Evolutionary conservation across 257 asterid genomes (phyloP).

Genomic region (Solanum tarapatanum): DNA sequence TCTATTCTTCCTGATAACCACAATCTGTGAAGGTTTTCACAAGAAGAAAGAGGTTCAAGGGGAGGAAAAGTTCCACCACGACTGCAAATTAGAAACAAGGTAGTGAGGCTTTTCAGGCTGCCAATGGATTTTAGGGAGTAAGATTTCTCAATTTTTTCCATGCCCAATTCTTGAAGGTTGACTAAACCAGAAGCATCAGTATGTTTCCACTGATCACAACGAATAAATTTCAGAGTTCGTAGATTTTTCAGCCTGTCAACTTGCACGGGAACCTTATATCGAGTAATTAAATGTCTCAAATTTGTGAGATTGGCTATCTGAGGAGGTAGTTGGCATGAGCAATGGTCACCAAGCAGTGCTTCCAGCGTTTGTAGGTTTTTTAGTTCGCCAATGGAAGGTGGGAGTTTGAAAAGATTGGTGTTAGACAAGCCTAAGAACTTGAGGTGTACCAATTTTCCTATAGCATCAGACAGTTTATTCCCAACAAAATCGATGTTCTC

Average conservation of each 20-base stretch:
- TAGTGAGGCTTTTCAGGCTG: not conserved
- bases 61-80: not conserved
- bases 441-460: not conserved
- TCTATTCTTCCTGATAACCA: not conserved
- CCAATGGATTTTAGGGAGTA: not conserved
- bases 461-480: not conserved
- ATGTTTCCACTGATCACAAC: not conserved
- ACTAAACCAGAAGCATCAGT: not conserved
- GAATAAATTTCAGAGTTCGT: not conserved
- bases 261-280: not conserved
- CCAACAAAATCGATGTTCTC: not conserved
- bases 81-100: not conserved
- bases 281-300: not conserved
- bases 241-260: not conserved
- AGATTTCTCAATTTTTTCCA: not conserved
- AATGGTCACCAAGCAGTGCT: accelerated
- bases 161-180: not conserved
- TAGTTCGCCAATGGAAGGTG: not conserved
- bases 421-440: not conserved
- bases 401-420: not conserved
- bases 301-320: not conserved
- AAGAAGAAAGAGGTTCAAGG: not conserved
- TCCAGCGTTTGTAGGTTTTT: not conserved
- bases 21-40: not conserved
- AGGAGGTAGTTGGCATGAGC: not conserved